Conservation (phyloP, 2,329 filamentous ascomycete species). For the Cladosporium sp. region DNA sequence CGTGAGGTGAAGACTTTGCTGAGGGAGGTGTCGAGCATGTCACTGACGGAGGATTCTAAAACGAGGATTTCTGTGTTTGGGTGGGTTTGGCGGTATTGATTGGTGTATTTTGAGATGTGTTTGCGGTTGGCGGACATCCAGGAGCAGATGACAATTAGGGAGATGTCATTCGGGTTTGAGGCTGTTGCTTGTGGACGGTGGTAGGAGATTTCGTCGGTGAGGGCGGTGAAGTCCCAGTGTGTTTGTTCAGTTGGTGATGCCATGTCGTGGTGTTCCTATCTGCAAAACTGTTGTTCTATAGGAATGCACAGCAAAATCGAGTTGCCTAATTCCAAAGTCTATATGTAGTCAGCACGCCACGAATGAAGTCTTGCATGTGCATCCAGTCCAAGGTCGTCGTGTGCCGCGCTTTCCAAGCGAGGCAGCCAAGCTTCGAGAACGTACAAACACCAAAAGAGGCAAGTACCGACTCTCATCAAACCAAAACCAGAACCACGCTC, state of each 20-base stretch:
- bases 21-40: slow-evolving; percentile 16
- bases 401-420: background rate
- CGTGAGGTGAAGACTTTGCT: too few species aligned
- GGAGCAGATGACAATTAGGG: slow-evolving; percentile 34
- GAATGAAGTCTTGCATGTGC: too few species aligned
- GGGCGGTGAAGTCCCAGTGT: background rate
- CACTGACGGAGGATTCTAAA: slow-evolving; percentile 22
- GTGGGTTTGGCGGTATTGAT: slow-evolving; percentile 24
- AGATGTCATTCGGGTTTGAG: slow-evolving; percentile 3
- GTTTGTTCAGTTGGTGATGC: background rate
- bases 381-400: background rate
- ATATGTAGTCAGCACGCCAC: too few species aligned
- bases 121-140: slow-evolving; percentile 30
- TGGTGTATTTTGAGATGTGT: slow-evolving; percentile 30
- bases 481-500: too few species aligned
- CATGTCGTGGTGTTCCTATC: background rate
- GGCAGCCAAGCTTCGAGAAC: too few species aligned
- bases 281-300: too few species aligned
- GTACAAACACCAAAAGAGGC: too few species aligned
- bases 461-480: too few species aligned
- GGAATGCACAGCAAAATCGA: too few species aligned
- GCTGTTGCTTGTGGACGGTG: background rate
- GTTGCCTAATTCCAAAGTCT: too few species aligned
- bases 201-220: background rate
- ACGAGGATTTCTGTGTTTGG: slow-evolving; percentile 27